Evolutionary conservation across 768 basidiomycete genomes (phyloP).

Genomic region (Termitomyces sp.): DNA sequence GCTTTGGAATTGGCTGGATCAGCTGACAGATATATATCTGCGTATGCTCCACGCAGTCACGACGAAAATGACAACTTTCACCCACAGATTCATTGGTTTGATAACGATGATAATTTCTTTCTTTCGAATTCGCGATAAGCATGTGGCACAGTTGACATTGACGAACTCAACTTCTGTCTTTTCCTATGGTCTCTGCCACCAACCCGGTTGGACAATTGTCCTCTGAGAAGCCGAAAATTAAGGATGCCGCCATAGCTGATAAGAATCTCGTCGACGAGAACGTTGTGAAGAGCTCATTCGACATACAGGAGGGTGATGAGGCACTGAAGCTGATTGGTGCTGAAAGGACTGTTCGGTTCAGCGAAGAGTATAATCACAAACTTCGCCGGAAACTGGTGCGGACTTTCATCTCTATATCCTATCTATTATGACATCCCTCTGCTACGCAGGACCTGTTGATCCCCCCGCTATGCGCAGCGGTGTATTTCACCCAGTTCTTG

Average conservation of each 20-base stretch:
- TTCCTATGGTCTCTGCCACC: slow-evolving; percentile 1
- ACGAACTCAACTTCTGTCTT: background rate
- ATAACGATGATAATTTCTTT: background rate
- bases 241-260: background rate
- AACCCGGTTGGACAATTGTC: background rate
- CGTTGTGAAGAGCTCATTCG: slow-evolving; percentile 21
- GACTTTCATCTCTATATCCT: background rate
- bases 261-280: slow-evolving; percentile 34
- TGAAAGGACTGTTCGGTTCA: slow-evolving; percentile 48
- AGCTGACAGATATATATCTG: background rate
- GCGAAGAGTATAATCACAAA: slow-evolving; percentile 56
- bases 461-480: slow-evolving; percentile 55
- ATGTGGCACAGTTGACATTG: background rate
- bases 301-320: slow-evolving; percentile 49
- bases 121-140: background rate
- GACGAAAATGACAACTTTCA: background rate
- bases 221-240: background rate
- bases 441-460: slow-evolving; percentile 43
- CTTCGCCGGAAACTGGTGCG: slow-evolving; percentile 58
- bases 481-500: slow-evolving; percentile 69
- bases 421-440: background rate
- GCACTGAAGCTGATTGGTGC: slow-evolving; percentile 58
- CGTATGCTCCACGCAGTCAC: background rate
- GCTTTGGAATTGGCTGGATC: background rate
- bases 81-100: background rate